Conservation (phyloP, 1,139 yeast genomes). For the Martiniozyma asiatica region DNA sequence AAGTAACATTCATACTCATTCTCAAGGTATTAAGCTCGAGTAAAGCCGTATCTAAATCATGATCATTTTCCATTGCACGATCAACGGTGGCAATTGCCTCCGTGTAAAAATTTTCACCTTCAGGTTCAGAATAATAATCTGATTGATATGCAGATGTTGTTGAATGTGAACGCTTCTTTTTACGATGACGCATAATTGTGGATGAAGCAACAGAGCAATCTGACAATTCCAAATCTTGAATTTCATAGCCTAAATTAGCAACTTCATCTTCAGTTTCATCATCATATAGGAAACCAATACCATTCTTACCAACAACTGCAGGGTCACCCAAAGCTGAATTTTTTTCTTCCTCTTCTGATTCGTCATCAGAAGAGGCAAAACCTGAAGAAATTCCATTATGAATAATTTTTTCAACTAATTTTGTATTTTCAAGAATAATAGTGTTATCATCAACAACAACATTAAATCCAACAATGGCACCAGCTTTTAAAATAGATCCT, state of each 20-base stretch:
- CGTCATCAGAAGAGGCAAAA: conserved; percentile 8
- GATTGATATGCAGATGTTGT: conserved; percentile 30
- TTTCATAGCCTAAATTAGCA: conserved; percentile 41
- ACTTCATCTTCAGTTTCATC: conserved; percentile 21
- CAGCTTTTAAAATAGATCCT: conserved; percentile 43
- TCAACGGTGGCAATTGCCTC: conserved; percentile 94
- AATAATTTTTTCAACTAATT: conserved; percentile 39
- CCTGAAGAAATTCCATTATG: conserved; percentile 18
- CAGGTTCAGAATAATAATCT: conserved; percentile 27
- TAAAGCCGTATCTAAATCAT: conserved; percentile 84
- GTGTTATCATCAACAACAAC: conserved; percentile 50
- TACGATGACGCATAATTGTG: conserved; percentile 23
- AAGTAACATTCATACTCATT: conserved; percentile 94
- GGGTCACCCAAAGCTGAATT: conserved; percentile 11
- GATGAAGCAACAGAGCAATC: conserved; percentile 69
- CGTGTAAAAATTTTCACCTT: conserved; percentile 70
- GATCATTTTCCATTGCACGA: conserved; percentile 84
- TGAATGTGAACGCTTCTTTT: conserved; percentile 31
- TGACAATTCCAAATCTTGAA: conserved; percentile 56
- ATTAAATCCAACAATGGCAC: conserved; percentile 68
- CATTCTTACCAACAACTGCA: conserved; percentile 21
- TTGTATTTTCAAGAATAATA: conserved; percentile 35
- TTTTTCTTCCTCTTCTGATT: conserved; percentile 7
- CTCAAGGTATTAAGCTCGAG: conserved; percentile 86
- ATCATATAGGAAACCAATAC: conserved; percentile 26